Conservation (phyloP, 768 basidiomycete species). For the Leccinum variicolor region DNA sequence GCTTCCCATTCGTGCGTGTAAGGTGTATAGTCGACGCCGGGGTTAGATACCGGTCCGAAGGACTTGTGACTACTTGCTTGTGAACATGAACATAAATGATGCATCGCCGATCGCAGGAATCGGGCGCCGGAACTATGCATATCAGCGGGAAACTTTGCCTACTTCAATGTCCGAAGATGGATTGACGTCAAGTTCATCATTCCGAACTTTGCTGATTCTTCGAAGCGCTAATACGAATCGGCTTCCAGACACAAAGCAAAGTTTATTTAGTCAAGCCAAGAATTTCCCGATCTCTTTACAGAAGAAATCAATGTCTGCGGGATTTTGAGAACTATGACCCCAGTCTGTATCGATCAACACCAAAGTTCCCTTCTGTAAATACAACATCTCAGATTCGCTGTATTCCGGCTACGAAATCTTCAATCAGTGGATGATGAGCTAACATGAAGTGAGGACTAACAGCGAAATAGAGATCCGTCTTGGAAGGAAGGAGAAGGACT, state of each 20-base stretch:
- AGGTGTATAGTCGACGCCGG: background rate
- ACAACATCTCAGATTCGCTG: slow-evolving; percentile 43
- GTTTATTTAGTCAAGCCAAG: slow-evolving; percentile 4
- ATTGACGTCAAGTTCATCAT: background rate
- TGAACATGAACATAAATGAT: slow-evolving; percentile 3
- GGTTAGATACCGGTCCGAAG: background rate
- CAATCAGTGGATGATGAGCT: background rate
- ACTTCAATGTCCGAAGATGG: background rate
- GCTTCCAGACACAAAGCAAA: background rate
- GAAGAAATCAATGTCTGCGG: slow-evolving; percentile 9
- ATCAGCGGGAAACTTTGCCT: background rate
- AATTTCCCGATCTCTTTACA: slow-evolving; percentile 10
- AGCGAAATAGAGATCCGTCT: slow-evolving; percentile 56
- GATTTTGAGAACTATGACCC: slow-evolving; percentile 15
- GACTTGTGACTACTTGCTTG: background rate
- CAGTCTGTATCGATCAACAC: slow-evolving; percentile 39
- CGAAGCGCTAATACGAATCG: background rate
- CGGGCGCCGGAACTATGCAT: background rate
- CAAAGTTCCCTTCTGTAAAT: slow-evolving; percentile 40
- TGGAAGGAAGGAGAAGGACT: slow-evolving; percentile 54
- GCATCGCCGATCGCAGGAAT: background rate
- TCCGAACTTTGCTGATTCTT: background rate
- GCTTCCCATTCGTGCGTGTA: background rate
- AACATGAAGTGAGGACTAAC: slow-evolving; percentile 23
- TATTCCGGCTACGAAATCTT: slow-evolving; percentile 44